A percentile compares a stretch with the other conserved stretches of the same genome.
Evolutionary conservation across 2,329 filamentous ascomycete species (phyloP).

Genomic region (Aspergillus brasiliensis): DNA sequence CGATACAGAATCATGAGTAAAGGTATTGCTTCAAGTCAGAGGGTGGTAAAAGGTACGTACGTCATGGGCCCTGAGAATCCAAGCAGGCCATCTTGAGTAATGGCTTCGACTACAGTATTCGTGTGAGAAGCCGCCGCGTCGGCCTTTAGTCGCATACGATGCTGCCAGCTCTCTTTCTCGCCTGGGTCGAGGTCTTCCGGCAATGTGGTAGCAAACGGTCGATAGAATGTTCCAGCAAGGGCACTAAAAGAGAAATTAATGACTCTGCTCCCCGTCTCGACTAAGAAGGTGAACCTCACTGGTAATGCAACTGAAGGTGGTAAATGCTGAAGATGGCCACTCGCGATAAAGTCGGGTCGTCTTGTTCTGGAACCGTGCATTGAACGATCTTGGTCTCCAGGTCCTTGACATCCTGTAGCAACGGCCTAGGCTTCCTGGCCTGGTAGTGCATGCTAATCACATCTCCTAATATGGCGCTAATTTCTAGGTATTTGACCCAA

Average conservation of each 20-base stretch:
- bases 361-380: constrained; percentile 20
- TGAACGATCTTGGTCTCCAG: constrained; percentile 25
- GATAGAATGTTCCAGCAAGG: constrained; percentile 25
- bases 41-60: constrained; percentile 16
- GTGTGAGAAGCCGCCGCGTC: constrained; percentile 30
- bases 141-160: constrained; percentile 22
- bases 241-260: too few relatives aligned
- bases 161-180: constrained; percentile 20
- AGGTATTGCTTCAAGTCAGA: too few relatives aligned
- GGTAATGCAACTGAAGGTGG: constrained; percentile 34
- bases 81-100: constrained; percentile 28
- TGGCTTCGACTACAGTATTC: constrained; percentile 29
- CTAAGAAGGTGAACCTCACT: constrained; percentile 16
- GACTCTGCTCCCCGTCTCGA: too few relatives aligned
- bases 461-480: constrained; percentile 29
- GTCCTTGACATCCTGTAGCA: constrained; percentile 22
- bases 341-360: constrained; percentile 13
- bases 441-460: constrained; percentile 30
- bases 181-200: constrained; percentile 23
- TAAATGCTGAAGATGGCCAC: constrained; percentile 24
- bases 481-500: constrained; percentile 31
- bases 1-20: too few relatives aligned
- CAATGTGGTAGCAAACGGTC: constrained; percentile 24
- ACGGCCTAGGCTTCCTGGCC: constrained; percentile 19
- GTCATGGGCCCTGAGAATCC: constrained; percentile 30